phyloP scores from a whole-genome alignment of 768 basidiomycete genomes.

The Xerocomus brunneocitrinus region DNA sequence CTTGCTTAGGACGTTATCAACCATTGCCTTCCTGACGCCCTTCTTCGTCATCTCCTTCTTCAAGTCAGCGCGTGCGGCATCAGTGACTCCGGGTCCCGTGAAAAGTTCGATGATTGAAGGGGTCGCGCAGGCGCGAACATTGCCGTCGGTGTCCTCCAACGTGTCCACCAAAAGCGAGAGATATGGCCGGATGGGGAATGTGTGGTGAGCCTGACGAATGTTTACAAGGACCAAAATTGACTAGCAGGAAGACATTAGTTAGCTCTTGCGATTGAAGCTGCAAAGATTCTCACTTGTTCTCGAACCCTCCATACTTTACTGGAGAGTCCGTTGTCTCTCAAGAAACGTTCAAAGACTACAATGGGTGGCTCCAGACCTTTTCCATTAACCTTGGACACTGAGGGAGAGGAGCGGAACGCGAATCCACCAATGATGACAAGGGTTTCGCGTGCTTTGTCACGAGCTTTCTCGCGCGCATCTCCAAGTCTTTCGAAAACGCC shows the following conservation, averaged over 20 bases:
- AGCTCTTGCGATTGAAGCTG: neutral
- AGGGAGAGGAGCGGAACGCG: constrained; percentile 56
- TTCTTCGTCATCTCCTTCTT: constrained; percentile 90
- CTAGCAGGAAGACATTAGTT: constrained; percentile 26
- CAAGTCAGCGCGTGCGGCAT: constrained; percentile 86
- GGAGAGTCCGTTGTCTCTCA: constrained; percentile 66
- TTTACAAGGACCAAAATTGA: constrained; percentile 66
- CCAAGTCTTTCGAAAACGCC: constrained; percentile 82
- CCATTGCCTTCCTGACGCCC: constrained; percentile 80
- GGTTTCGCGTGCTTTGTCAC: constrained; percentile 70
- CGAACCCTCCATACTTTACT: constrained; percentile 85
- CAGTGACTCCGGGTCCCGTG: constrained; percentile 74
- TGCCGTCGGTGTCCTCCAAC: constrained; percentile 86
- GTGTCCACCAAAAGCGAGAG: constrained; percentile 74
- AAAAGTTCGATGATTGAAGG: constrained; percentile 81
- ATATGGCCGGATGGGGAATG: constrained; percentile 80
- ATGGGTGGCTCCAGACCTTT: constrained; percentile 70
- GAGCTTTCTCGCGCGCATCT: constrained; percentile 64
- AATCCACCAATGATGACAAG: constrained; percentile 71
- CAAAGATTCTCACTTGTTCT: constrained; percentile 64
- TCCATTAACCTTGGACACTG: constrained; percentile 42
- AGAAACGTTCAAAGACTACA: constrained; percentile 61
- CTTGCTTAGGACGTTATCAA: constrained; percentile 71
- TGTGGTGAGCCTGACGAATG: constrained; percentile 63
- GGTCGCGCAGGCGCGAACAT: constrained; percentile 83